phyloP scores from a whole-genome alignment of 257 asterid species.

The Linaria vulgaris region DNA sequence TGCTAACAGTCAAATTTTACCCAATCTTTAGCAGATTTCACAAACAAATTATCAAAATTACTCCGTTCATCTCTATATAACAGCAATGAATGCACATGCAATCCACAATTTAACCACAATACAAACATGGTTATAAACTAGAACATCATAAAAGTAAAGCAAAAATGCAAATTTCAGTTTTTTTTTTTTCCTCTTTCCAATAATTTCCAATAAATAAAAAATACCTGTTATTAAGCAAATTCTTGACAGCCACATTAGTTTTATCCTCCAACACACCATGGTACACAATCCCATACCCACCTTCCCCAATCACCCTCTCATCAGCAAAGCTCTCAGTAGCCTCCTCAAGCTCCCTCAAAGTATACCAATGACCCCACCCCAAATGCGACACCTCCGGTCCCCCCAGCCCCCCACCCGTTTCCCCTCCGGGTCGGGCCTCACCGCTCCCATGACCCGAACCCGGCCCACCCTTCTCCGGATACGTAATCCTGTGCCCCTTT shows the following conservation, averaged over 20 bases:
- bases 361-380: constrained; percentile 99
- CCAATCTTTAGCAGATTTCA: not conserved
- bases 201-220: not conserved
- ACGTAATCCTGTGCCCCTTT: constrained; percentile 52
- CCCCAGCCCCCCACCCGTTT: constrained; percentile 25
- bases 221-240: constrained; percentile 88
- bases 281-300: constrained; percentile 94
- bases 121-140: no score
- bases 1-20: not conserved
- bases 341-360: constrained; percentile 78
- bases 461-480: constrained; percentile 44
- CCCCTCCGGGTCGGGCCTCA: constrained; percentile 45
- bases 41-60: not conserved
- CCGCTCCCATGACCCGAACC: constrained; percentile 58
- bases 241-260: constrained; percentile 69
- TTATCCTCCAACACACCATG: constrained; percentile 62
- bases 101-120: not conserved
- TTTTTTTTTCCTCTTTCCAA: no score
- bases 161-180: no score
- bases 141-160: no score
- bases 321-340: constrained; percentile 63
- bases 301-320: constrained; percentile 93
- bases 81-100: not conserved
- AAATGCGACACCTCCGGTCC: constrained; percentile 90
- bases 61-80: not conserved